phyloP scores from a whole-genome alignment of 148 eudicot species.

The Spergularia marina region DNA sequence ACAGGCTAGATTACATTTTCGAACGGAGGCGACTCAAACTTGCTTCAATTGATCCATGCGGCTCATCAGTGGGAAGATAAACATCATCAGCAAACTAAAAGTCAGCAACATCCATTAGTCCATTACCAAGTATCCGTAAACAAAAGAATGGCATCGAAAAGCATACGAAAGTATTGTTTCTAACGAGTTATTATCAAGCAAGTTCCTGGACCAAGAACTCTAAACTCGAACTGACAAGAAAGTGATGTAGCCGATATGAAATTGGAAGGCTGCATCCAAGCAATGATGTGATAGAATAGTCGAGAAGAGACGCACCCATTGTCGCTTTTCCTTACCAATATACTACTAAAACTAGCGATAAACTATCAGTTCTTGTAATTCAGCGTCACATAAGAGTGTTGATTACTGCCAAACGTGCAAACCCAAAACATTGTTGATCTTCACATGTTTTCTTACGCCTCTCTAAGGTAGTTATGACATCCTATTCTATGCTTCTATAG shows the following conservation, averaged over 20 bases:
- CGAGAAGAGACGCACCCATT: no score
- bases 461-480: not conserved
- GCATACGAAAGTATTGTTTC: not conserved
- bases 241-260: not conserved
- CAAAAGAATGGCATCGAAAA: not conserved
- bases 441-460: not conserved
- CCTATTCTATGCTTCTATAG: not conserved
- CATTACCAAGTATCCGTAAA: not conserved
- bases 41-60: constrained; percentile 90
- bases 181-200: not conserved
- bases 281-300: not conserved
- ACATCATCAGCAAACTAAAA: constrained; percentile 88
- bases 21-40: constrained; percentile 67
- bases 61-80: constrained; percentile 84
- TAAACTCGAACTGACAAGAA: not conserved
- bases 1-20: constrained; percentile 39
- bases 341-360: not conserved
- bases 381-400: not conserved
- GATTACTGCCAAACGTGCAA: not conserved
- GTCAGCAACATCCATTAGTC: constrained; percentile 14
- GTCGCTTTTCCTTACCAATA: not conserved
- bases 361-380: no score
- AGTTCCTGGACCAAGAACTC: not conserved
- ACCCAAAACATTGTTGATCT: no score
- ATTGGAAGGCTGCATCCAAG: not conserved